Evolutionary conservation across 225 moss, liverwort and hornwort genomes (phyloP), one percentile per base, ranked within the genome.

Genomic region (Rhytidiadelphus loreus): DNA sequence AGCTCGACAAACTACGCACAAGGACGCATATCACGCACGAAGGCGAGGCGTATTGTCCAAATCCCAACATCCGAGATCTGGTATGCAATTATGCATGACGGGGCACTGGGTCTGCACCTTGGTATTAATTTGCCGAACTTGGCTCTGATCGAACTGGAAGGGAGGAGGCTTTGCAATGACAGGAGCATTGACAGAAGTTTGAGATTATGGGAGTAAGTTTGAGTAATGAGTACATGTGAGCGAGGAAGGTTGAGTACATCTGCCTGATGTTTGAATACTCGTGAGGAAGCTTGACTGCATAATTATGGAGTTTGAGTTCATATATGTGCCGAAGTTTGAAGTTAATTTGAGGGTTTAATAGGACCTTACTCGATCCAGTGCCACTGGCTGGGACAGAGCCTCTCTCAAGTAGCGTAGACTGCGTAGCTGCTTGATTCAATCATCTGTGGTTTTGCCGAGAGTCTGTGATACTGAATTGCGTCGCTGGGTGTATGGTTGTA

Each of bases 1-100:
- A 92, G 72, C 30, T 88, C 17, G 88, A 90, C 15, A 86, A 80
- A 57, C 59, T 92, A 75, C 92, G 92, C 60, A 83, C 72, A 12
- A 86, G 88, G 60, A 48, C 92, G 41, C 83, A 88, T 6, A 46
- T 92, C 80, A 92, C 92, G 19, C 88, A 88, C 66, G 92, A 92
- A 80, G 90, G 92, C 80, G 92, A 92, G 29, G 92, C 92, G 3
- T 92, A 90, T 29, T 90, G 92, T 56, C 92, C 92, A 21, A 90
- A 90, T 59, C 92, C 92, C 81, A 92, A 90, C 75, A 78, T 87
- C 48, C 74, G 43, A 75, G 92, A 92, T 39, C 53, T 92, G 92
- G 92, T 92, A 92, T 15, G 52, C 52, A 52, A 52, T 52, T 52
- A 52, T 50, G 76, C 53, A 52, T 28, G n/a, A 16, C 23, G 16